Evolutionary conservation across 495 filamentous ascomycete species (phyloP), one percentile per base, ranked within the genome.

Genomic region (Lentithecium fluviatile): DNA sequence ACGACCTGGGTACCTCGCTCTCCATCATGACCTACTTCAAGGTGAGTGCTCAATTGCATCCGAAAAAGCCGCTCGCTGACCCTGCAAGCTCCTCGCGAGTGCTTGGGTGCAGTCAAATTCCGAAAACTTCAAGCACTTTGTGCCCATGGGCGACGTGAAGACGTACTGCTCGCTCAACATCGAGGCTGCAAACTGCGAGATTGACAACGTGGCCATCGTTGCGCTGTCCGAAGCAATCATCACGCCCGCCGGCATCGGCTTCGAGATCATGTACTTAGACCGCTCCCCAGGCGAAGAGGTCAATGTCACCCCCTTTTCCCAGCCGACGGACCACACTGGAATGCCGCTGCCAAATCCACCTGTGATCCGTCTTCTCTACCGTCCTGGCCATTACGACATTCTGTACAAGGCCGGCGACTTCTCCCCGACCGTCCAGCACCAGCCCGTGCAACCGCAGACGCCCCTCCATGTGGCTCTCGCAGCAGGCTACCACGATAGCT

Each of bases 331-430:
- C 71, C 38, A 75, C 63, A 65, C 49, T 73, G 80, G 54, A 76
- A 75, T 1, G 77, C 78, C 61, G 77, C 77, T 50, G 75, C 79
- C 63, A 70, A 64, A 71, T 75, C 52, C 77, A 11, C 87, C 70
- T 74, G 88, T 78, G 67, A 85, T 78, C 70, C 83, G 83, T 56
- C 74, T 90, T 20, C 75, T 90, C 10, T 89, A 89, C 62, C 78
- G 87, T 60, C 87, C 87, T 37, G 91, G 90, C 52, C 94, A 98
- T 73, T 98, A 98, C 71, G 94, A 98, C 74, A 83, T 98, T 52
- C 79, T 97, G 17, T 98, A 98, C 77, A 88, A 83, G 66, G 67
- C 71, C 37, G 80, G 84, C 64, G 77, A 84, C 50, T 70, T 82
- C 21, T 45, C 57, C 11, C 6, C 42, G 21, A 50, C 51, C 4